phyloP scores from a whole-genome alignment of 192 early-diverging fungal genomes.

The Coemansia sp. region DNA sequence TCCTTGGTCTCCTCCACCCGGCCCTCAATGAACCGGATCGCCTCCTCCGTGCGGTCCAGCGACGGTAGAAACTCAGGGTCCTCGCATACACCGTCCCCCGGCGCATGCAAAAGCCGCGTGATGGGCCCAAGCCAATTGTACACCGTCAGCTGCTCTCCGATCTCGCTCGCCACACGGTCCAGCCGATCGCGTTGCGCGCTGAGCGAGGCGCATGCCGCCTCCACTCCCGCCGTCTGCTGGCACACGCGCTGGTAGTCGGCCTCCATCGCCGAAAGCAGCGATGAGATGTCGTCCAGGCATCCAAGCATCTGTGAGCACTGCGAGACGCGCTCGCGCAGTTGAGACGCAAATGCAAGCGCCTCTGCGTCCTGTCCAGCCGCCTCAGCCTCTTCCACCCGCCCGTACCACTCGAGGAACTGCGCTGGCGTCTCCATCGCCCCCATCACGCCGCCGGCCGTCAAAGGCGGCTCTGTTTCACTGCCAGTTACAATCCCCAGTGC shows the following conservation, averaged over 20 bases:
- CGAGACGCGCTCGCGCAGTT: constrained; percentile 6
- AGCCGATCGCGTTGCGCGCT: constrained; percentile 56
- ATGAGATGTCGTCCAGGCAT: constrained; percentile 60
- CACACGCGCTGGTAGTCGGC: constrained; percentile 79
- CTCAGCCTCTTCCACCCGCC: constrained; percentile 76
- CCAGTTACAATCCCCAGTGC: constrained; percentile 4
- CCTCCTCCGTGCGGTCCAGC: constrained; percentile 73
- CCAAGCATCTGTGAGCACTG: constrained; percentile 56
- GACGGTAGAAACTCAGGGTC: constrained; percentile 80
- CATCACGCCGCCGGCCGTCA: constrained; percentile 5
- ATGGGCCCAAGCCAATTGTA: constrained; percentile 88
- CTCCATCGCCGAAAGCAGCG: constrained; percentile 67
- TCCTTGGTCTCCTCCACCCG: constrained; percentile 66
- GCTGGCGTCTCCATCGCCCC: constrained; percentile 83
- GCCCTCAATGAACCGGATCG: constrained; percentile 64
- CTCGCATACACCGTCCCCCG: constrained; percentile 82
- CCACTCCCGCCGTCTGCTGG: constrained; percentile 72
- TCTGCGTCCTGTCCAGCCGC: constrained; percentile 78
- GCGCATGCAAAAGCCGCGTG: constrained; percentile 74
- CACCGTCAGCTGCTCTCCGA: constrained; percentile 68
- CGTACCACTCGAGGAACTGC: constrained; percentile 96
- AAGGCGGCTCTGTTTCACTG: background rate
- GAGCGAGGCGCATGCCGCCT: constrained; percentile 80
- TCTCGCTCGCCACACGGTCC: constrained; percentile 52
- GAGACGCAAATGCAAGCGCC: constrained; percentile 72